A percentile compares a stretch with the other conserved stretches of the same genome.
Evolutionary conservation across 495 filamentous ascomycete species (phyloP).

Genomic region (Antarctomyces pellizariae): DNA sequence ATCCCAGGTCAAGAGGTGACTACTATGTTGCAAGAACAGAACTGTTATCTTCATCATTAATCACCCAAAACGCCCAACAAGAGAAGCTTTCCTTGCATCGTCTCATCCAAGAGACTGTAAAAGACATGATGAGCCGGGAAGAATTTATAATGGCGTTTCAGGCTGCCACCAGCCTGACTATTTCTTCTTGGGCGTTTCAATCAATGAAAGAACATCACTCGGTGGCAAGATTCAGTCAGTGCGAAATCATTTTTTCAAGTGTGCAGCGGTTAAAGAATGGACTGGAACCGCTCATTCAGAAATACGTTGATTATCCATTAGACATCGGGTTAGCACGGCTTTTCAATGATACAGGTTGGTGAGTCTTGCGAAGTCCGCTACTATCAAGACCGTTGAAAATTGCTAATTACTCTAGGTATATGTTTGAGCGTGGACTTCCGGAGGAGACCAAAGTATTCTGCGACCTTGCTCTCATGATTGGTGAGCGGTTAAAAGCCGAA

Average conservation of each 20-base stretch:
- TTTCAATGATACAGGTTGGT: too few relatives aligned
- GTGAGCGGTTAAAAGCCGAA: too few relatives aligned
- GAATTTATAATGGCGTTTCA: slow-evolving; percentile 6
- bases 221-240: slow-evolving; percentile 1
- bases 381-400: too few relatives aligned
- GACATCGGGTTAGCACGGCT: too few relatives aligned
- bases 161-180: background rate
- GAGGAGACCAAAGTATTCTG: too few relatives aligned
- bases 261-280: slow-evolving; percentile 1
- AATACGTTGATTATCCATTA: too few relatives aligned
- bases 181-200: slow-evolving; percentile 4
- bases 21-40: slow-evolving; percentile 6
- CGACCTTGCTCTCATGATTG: too few relatives aligned
- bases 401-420: too few relatives aligned
- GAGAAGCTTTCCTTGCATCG: slow-evolving; percentile 7
- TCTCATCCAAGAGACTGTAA: slow-evolving; percentile 12
- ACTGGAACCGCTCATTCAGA: too few relatives aligned
- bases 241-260: slow-evolving; percentile 2
- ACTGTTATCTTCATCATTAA: slow-evolving; percentile 7
- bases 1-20: slow-evolving; percentile 2
- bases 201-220: background rate
- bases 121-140: slow-evolving; percentile 9
- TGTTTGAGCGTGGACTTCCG: too few relatives aligned
- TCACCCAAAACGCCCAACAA: slow-evolving; percentile 6
- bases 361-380: too few relatives aligned